phyloP scores from a whole-genome alignment of 371 early-diverging fungal species.

The Mycotypha africana region DNA sequence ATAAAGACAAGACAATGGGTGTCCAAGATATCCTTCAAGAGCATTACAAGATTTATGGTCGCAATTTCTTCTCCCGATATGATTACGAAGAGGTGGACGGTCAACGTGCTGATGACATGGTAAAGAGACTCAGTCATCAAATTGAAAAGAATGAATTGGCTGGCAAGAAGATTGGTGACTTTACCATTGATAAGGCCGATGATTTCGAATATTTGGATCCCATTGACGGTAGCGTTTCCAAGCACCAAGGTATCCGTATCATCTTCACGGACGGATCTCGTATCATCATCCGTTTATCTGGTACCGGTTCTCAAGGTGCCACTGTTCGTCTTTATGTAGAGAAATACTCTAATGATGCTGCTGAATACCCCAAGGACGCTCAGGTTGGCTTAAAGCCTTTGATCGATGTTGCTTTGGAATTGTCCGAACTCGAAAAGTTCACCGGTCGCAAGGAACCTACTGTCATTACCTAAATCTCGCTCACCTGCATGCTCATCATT shows the following conservation, averaged over 20 bases:
- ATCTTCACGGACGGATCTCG: conserved; percentile 89
- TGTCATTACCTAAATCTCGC: conserved; percentile 88
- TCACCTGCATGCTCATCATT: too few relatives aligned
- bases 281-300: conserved; percentile 87
- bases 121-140: conserved; percentile 58
- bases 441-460: conserved; percentile 92
- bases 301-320: conserved; percentile 95
- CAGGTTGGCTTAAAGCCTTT: conserved; percentile 85
- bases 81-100: conserved; percentile 96
- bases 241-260: conserved; percentile 89
- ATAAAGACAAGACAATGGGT: conserved; percentile 46
- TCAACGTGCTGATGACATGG: conserved; percentile 75
- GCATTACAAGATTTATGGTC: conserved; percentile 84
- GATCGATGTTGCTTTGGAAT: conserved; percentile 76
- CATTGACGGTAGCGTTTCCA: conserved; percentile 82
- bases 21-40: conserved; percentile 76
- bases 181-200: conserved; percentile 70
- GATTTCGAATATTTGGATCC: conserved; percentile 95
- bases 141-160: conserved; percentile 46
- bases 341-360: conserved; percentile 70
- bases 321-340: conserved; percentile 96
- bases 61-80: conserved; percentile 94
- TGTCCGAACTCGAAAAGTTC: conserved; percentile 73
- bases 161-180: conserved; percentile 55
- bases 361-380: conserved; percentile 61